Percentiles rank a stretch among this genome's conserved stretches.
Conservation (phyloP, 2,329 filamentous ascomycete genomes). For the Massarina eburnea region DNA sequence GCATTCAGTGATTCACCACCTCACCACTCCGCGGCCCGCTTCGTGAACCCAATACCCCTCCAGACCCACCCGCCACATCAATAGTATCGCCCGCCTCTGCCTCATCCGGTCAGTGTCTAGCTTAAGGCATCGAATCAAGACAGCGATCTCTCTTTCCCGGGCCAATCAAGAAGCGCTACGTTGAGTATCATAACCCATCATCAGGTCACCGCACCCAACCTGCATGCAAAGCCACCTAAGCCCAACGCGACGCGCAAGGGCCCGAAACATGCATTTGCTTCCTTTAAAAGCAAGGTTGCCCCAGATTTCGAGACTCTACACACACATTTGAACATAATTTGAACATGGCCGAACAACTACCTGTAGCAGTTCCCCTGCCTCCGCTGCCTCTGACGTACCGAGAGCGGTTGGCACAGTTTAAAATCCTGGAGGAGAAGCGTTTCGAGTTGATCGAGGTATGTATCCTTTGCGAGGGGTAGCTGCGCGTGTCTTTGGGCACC, state of each 20-base stretch:
- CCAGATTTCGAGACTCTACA: constrained; percentile 17
- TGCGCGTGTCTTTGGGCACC: not conserved
- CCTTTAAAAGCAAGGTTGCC: constrained; percentile 33
- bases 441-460: constrained; percentile 40
- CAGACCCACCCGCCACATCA: constrained; percentile 27
- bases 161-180: constrained; percentile 41
- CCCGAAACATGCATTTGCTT: constrained; percentile 26
- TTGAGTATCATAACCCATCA: constrained; percentile 34
- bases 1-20: not conserved
- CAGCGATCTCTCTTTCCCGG: constrained; percentile 22
- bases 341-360: constrained; percentile 23
- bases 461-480: not conserved
- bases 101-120: constrained; percentile 27
- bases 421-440: constrained; percentile 40
- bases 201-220: constrained; percentile 37
- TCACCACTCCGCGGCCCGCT: constrained; percentile 6
- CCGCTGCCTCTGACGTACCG: constrained; percentile 29
- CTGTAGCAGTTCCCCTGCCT: constrained; percentile 7
- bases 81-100: constrained; percentile 5
- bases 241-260: constrained; percentile 14
- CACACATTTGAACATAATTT: constrained; percentile 1
- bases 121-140: constrained; percentile 33
- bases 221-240: constrained; percentile 36
- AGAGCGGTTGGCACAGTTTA: constrained; percentile 39
- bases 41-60: constrained; percentile 7